phyloP scores from a whole-genome alignment of 345 rosid species.

The Syzygium aromaticum region DNA sequence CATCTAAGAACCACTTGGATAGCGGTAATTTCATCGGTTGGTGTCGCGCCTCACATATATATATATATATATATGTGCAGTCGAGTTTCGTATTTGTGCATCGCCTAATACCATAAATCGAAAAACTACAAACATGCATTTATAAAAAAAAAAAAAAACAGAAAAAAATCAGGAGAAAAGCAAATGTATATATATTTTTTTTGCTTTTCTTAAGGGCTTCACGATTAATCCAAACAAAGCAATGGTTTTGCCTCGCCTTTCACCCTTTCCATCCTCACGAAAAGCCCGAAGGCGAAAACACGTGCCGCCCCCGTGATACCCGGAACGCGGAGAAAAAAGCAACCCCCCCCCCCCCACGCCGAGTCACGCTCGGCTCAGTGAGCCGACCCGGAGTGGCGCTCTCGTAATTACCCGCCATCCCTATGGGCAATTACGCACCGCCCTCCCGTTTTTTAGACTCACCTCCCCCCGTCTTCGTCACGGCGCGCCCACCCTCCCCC shows the following conservation, averaged over 20 bases:
- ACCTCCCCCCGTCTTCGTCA: not conserved
- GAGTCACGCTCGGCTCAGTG: not conserved
- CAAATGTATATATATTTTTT: too few species aligned
- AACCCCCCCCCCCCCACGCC: not conserved
- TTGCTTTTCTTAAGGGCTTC: not conserved
- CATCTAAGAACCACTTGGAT: not conserved
- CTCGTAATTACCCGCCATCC: not conserved
- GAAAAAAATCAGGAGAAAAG: not conserved
- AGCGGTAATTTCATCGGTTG: not conserved
- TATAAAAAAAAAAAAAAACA: not conserved
- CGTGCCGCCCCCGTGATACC: not conserved
- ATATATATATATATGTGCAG: not conserved
- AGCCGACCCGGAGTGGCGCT: not conserved
- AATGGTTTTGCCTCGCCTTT: too few species aligned
- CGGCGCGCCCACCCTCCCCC: not conserved
- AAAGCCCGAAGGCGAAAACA: not conserved
- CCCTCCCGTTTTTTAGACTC: not conserved
- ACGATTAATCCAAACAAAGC: not conserved
- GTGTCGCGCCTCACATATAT: not conserved
- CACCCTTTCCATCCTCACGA: not conserved
- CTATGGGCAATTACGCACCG: not conserved
- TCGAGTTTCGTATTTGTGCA: not conserved
- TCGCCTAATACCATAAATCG: accelerated
- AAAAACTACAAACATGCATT: too few species aligned
- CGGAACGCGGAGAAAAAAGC: not conserved